phyloP scores from a whole-genome alignment of 106 monocot species.

The Allium sativum region DNA sequence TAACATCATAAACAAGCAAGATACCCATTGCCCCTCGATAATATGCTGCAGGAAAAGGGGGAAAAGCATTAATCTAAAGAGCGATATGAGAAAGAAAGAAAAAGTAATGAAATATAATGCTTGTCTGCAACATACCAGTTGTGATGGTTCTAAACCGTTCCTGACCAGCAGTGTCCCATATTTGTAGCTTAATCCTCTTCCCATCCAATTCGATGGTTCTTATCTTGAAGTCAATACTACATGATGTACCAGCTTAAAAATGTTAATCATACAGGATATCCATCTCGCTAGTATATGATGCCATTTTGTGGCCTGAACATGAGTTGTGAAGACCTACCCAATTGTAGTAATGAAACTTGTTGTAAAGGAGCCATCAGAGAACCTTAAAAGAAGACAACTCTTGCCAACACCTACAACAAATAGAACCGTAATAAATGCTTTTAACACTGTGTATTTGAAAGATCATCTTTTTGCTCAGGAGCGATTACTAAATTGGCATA shows the following conservation, averaged over 20 bases:
- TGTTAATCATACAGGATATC: neutral
- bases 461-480: too few relatives aligned
- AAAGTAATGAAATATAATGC: too few relatives aligned
- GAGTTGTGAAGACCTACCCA: conserved; percentile 10
- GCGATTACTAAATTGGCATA: too few relatives aligned
- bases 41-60: conserved; percentile 42
- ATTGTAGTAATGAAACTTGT: conserved; percentile 33
- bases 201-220: conserved; percentile 27
- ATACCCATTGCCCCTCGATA: conserved; percentile 99
- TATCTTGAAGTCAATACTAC: conserved; percentile 26
- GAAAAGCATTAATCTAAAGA: neutral
- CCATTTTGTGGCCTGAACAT: neutral
- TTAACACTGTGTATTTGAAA: too few relatives aligned
- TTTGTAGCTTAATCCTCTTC: conserved; percentile 22
- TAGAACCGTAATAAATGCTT: too few relatives aligned
- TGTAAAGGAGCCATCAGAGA: conserved; percentile 29
- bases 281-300: neutral
- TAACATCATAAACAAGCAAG: conserved; percentile 98
- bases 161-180: conserved; percentile 28
- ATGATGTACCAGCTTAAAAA: neutral
- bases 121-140: conserved; percentile 1
- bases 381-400: conserved; percentile 28
- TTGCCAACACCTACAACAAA: conserved; percentile 20
- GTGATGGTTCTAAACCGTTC: conserved; percentile 23
- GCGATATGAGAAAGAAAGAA: neutral